Evolutionary conservation across 108 stramenopile species (phyloP).

Genomic region (Phaeodactylum tricornutum): DNA sequence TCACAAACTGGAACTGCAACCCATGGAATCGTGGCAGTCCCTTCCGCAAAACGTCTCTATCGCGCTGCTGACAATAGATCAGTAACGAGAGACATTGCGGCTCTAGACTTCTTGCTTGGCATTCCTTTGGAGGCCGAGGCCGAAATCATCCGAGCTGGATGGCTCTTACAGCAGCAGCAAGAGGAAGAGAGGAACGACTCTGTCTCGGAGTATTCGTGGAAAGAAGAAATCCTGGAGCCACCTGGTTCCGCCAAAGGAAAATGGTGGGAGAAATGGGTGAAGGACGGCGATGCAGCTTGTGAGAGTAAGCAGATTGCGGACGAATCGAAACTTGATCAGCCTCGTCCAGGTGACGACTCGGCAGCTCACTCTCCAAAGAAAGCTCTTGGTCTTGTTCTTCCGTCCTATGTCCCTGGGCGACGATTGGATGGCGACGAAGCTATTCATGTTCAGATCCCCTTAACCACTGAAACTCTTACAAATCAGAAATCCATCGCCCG

Average conservation of each 20-base stretch:
- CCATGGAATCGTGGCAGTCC: not conserved
- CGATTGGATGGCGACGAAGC: slow-evolving; percentile 72
- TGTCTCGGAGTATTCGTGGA: no score
- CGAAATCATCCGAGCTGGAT: slow-evolving; percentile 52
- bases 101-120: slow-evolving; percentile 72
- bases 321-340: not conserved
- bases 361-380: no score
- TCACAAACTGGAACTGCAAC: no score
- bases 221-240: not conserved
- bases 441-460: slow-evolving; percentile 36
- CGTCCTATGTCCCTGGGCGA: slow-evolving; percentile 46
- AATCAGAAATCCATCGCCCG: slow-evolving; percentile 50
- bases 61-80: slow-evolving; percentile 15
- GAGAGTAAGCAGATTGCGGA: not conserved
- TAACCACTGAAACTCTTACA: slow-evolving; percentile 12
- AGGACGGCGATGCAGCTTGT: slow-evolving; percentile 6
- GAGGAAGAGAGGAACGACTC: slow-evolving; percentile 6
- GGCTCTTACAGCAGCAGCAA: slow-evolving; percentile 20
- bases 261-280: slow-evolving; percentile 76
- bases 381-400: no score
- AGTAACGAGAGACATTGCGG: slow-evolving; percentile 81
- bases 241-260: slow-evolving; percentile 19
- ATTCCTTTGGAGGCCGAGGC: slow-evolving; percentile 59
- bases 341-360: not conserved
- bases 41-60: slow-evolving; percentile 3